Evolutionary conservation across 805 yeast genomes (phyloP), one percentile per base, ranked within the genome.

Genomic region (Monosporozyma servazzii): DNA sequence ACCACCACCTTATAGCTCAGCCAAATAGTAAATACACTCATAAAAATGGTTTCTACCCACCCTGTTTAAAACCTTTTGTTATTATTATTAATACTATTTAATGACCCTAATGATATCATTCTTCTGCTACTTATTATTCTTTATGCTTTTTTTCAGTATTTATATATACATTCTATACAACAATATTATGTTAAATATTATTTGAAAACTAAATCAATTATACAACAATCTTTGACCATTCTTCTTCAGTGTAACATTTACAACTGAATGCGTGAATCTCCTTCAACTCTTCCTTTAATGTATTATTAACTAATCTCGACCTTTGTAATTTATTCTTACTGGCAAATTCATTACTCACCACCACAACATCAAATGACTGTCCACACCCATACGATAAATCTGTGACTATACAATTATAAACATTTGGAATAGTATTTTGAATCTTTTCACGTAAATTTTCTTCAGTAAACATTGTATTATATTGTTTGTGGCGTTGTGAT

Each of bases 201-300:
- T 25, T 25, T 25, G 5, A 25, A 25, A 25, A 7, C 27, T 13
- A 17, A 15, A 23, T 7, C 11, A 47, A 17, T 31, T 46, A 62
- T 33, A 61, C 54, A 1, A 65, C 67, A 30, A 64, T 58, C 48
- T 63, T 62, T 8, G 75, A 75, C 96, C 96, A 91, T 67, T 91
- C 99, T n/a, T 79, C 86, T 1, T 83, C 81, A 0, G 97, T 90
- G 63, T 81, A 91, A 11, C 80, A 86, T 70, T 88, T 89, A 62
- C 93, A 97, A 0, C 96, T 88, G 67, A 95, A 93, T 0, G 99
- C 98, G 69, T 93, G 99, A 45, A 93, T 90, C 5, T 74, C 69
- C 0, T 86, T 83, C 31, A 93, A 87, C 65, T 90, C 96, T n/a
- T 84, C 88, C 59, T 84, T 83, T 55, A 93, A 74, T 1, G 86